A percentile compares a stretch with the other conserved stretches of the same genome.
These are phyloP conservation scores for Erodium texanum DNA, from an alignment of 441 rosid species.

Conservation along the genomic window DNA sequence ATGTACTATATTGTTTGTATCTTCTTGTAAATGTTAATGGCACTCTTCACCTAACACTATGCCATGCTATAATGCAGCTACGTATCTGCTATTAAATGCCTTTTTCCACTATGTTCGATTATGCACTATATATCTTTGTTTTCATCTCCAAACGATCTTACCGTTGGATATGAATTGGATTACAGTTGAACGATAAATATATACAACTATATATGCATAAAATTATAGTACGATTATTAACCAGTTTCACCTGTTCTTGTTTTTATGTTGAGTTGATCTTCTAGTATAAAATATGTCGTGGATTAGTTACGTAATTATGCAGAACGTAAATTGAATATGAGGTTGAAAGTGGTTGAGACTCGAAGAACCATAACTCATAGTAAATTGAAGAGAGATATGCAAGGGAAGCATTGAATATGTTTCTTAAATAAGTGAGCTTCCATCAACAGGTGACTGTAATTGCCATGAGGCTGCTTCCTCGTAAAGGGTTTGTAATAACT, in stretches of 20 bases:
- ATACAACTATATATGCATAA: too few species aligned
- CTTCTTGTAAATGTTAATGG: neutral
- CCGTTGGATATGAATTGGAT: too few species aligned
- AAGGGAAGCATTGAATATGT: neutral
- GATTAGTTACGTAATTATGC: too few species aligned
- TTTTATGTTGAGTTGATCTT: too few species aligned
- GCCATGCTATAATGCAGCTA: neutral
- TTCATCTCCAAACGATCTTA: too few species aligned
- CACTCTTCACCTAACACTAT: neutral
- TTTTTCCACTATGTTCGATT: neutral
- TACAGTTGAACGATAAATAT: too few species aligned
- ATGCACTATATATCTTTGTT: neutral
- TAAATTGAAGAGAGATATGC: neutral
- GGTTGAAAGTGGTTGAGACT: too few species aligned
- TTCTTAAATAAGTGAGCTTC: neutral
- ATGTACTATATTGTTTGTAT: neutral
- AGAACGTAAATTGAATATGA: too few species aligned
- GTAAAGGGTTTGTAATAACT: neutral
- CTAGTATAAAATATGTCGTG: too few species aligned
- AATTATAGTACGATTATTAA: too few species aligned
- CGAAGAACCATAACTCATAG: neutral
- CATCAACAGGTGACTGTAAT: neutral
- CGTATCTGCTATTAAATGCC: neutral
- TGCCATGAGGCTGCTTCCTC: constrained; percentile 1
- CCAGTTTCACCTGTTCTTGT: too few species aligned